These are phyloP conservation scores for Conringia planisiliqua DNA, from an alignment of 345 rosid species.

Conservation along the genomic window DNA sequence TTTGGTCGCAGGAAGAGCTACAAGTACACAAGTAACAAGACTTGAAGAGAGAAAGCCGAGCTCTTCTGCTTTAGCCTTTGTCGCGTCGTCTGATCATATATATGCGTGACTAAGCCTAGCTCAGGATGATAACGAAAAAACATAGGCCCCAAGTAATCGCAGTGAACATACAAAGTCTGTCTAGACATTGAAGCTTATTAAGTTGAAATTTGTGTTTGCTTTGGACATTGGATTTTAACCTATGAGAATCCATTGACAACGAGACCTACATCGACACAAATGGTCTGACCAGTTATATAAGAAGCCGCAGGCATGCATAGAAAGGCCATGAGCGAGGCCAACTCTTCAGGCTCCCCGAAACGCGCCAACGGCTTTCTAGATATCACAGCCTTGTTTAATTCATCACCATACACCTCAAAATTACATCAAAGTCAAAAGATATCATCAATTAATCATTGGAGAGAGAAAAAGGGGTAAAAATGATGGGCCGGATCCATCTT, in stretches of 20 bases:
- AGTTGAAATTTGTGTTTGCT: neutral
- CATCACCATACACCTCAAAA: constrained; percentile 26
- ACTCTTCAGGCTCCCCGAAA: constrained; percentile 49
- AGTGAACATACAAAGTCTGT: neutral
- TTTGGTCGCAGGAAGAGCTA: too few relatives aligned
- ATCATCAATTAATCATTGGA: neutral
- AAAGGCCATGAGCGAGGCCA: constrained; percentile 48
- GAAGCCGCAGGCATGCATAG: constrained; percentile 64
- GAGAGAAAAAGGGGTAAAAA: neutral
- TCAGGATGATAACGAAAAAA: neutral
- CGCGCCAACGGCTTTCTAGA: constrained; percentile 50
- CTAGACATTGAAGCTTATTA: neutral
- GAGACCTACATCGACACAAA: constrained; percentile 54
- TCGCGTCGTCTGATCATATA: constrained; percentile 16
- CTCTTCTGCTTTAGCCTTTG: neutral
- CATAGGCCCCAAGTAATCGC: neutral
- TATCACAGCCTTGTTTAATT: constrained; percentile 11
- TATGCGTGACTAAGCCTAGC: neutral
- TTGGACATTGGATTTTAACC: neutral
- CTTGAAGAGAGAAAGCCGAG: too few relatives aligned
- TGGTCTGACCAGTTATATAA: constrained; percentile 61
- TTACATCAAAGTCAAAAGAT: constrained; percentile 11
- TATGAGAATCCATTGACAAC: constrained; percentile 41
- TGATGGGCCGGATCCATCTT: constrained; percentile 2
- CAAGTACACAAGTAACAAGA: too few relatives aligned